Base-by-base conservation (phyloP, 169 alveolate genomes). In the Eimeria necatrix region DNA sequence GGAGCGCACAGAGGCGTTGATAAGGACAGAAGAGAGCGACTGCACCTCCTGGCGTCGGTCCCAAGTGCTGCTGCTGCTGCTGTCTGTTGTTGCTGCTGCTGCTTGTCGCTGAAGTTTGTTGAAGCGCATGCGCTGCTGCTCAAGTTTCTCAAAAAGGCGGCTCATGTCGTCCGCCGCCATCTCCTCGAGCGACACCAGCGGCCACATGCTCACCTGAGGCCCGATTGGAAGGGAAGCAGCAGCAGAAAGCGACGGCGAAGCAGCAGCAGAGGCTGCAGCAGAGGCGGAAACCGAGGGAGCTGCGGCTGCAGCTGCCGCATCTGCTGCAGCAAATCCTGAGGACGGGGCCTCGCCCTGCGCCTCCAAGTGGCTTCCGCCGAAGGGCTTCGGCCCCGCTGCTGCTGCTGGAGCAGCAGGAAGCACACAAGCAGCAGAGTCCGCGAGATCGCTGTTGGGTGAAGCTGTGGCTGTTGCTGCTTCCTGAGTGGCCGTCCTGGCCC, bases 61-160 rank as follows among this genome's bases (percentile, higher is more conserved):
- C 92, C 92, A 60, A 5, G 46, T 4, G 12, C 18, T 4, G 41
- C 41, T 32, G 41, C 41, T 32, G 86, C n/a, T 76, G 46, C 32
- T 24, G 46, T 18, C 61, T 80, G 4, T 51, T 4, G 90, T 52
- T 6, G 71, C 16, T 18, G 73, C 90, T 24, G 90, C 90, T 52
- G 90, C 90, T 18, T 41, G 92, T 22, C 64, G 92, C 60, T 85
- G 92, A 56, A 85, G 78, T 51, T 59, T 46, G 24, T 85, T 85
- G 64, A 85, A 85, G 22, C 92, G 92, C 32, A 85, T 18, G 20
- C 92, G 92, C 92, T 85, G 80, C 81, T 85, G 80, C 49, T 85
- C 92, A 3, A 85, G 49, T 10, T 41, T 49, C 2, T 68, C 60
- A 32, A 85, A 46, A 18, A 61, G 51, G 32, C 7, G 26, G 12